Evolutionary conservation across 169 alveolate species (phyloP).

Genomic region (Plasmodium billcollinsi): DNA sequence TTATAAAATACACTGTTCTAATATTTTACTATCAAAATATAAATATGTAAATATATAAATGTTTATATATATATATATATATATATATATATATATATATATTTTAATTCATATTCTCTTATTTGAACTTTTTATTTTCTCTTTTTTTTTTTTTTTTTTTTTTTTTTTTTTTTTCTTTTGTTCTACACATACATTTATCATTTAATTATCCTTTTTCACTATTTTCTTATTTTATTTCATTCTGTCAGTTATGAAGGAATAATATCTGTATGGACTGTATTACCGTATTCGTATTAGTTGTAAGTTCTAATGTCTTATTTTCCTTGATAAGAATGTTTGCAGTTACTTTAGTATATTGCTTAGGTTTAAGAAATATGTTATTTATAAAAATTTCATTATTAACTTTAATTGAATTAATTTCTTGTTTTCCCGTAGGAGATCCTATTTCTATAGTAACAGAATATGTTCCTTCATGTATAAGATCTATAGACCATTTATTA

Average conservation of each 20-base stretch:
- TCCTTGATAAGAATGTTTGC: constrained; percentile 29
- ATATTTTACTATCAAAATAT: too few species aligned
- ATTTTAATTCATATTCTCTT: too few species aligned
- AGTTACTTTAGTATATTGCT: constrained; percentile 68
- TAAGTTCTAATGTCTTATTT: constrained; percentile 36
- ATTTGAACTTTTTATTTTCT: too few species aligned
- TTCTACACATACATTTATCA: too few species aligned
- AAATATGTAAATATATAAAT: too few species aligned
- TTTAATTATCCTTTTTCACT: not conserved
- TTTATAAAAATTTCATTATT: constrained; percentile 66
- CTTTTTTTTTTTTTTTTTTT: too few species aligned
- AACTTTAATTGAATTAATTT: constrained; percentile 62
- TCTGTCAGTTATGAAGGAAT: constrained; percentile 31
- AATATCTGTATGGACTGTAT: constrained; percentile 63
- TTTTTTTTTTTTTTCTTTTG: too few species aligned
- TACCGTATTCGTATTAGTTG: constrained; percentile 75
- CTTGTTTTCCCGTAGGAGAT: constrained; percentile 76
- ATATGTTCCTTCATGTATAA: constrained; percentile 59
- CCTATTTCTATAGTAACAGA: constrained; percentile 71
- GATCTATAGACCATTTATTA: constrained; percentile 77
- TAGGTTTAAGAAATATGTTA: constrained; percentile 64
- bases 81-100: not conserved
- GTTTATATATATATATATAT: not conserved
- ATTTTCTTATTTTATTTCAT: too few species aligned
- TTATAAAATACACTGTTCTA: too few species aligned